A percentile compares a stretch with the other conserved stretches of the same genome.
These are phyloP conservation scores for Capillidium rhysosporum DNA, from an alignment of 371 early-diverging fungal genomes.

Conservation along the genomic window DNA sequence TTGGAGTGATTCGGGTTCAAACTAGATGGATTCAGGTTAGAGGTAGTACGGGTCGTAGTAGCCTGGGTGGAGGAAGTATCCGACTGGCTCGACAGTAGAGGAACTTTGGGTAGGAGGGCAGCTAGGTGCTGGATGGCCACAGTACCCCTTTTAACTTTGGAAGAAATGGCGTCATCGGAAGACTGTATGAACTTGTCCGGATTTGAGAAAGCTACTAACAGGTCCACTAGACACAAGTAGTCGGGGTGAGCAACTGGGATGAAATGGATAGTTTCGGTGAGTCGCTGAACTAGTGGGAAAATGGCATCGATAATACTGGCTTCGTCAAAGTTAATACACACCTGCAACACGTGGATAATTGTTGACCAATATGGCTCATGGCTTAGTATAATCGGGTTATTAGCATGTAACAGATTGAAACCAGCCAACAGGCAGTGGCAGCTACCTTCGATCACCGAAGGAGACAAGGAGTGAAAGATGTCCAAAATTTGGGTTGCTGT, in stretches of 20 bases:
- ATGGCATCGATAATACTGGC: neutral
- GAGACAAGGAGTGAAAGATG: neutral
- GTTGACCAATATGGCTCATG: neutral
- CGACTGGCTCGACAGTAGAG: neutral
- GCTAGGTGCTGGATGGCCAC: constrained; percentile 3
- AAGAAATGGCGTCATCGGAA: neutral
- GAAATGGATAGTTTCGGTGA: neutral
- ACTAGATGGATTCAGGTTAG: neutral
- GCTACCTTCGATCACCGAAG: neutral
- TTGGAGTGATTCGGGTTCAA: neutral
- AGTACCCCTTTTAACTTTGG: neutral
- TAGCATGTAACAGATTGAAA: neutral
- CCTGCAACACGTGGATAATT: neutral
- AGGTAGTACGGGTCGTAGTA: neutral
- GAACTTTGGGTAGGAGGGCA: neutral
- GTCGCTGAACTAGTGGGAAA: neutral
- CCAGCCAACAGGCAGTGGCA: neutral
- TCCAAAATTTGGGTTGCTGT: neutral
- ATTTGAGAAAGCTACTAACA: constrained; percentile 1
- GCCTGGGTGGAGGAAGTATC: neutral
- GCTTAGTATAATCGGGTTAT: neutral
- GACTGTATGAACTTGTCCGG: constrained; percentile 2
- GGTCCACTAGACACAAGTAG: neutral
- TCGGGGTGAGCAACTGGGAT: neutral
- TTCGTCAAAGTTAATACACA: neutral